phyloP scores from a whole-genome alignment of 805 yeast species.

The Saccharomycopsis javanensis region DNA sequence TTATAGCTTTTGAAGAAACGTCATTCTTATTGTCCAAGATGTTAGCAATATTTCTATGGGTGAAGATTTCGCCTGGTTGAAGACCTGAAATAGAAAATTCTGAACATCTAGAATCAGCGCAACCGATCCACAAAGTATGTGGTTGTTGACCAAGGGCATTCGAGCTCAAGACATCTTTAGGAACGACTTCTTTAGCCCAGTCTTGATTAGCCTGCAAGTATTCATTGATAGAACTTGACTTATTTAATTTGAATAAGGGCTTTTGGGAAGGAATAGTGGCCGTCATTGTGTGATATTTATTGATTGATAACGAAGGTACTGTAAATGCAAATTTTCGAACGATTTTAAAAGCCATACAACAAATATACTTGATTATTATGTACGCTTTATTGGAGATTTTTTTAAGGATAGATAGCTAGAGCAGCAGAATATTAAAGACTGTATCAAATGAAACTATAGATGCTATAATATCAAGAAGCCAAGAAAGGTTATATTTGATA shows the following conservation, averaged over 20 bases:
- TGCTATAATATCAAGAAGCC: no score
- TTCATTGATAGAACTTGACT: slow-evolving; percentile 9
- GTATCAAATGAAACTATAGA: no score
- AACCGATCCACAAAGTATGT: slow-evolving; percentile 88
- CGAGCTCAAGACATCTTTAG: slow-evolving; percentile 20
- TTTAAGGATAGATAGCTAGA: no score
- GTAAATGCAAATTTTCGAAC: background rate
- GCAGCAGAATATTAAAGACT: no score
- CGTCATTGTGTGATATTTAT: background rate
- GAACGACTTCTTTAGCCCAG: slow-evolving; percentile 6
- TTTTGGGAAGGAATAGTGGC: background rate
- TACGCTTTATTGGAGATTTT: no score
- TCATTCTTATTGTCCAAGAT: slow-evolving; percentile 57
- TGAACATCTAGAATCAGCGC: slow-evolving; percentile 85
- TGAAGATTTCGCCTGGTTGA: slow-evolving; percentile 87
- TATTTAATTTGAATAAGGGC: slow-evolving; percentile 2
- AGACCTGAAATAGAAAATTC: slow-evolving; percentile 60
- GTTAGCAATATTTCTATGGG: slow-evolving; percentile 83
- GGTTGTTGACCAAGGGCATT: slow-evolving; percentile 86
- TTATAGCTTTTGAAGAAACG: slow-evolving; percentile 61
- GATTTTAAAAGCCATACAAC: background rate
- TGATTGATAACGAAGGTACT: no score
- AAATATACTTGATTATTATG: no score
- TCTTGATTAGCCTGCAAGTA: slow-evolving; percentile 12
- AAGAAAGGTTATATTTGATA: no score